phyloP scores from a whole-genome alignment of 345 rosid genomes.

The Melaleuca alternifolia region DNA sequence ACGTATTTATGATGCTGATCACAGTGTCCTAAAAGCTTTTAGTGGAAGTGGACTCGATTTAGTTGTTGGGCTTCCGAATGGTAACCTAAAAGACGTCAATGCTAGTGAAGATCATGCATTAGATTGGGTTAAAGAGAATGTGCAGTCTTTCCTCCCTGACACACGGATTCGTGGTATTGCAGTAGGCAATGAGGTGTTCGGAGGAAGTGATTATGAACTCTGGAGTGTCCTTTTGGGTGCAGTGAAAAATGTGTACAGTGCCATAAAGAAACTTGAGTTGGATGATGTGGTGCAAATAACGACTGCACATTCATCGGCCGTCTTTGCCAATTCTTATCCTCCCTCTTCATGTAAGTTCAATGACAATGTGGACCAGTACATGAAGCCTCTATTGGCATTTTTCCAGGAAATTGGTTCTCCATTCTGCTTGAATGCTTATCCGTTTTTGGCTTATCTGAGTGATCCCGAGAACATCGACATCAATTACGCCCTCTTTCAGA shows the following conservation, averaged over 20 bases:
- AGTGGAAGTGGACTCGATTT: constrained; percentile 82
- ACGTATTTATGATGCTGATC: constrained; percentile 83
- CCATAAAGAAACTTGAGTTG: constrained; percentile 44
- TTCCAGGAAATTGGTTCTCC: constrained; percentile 75
- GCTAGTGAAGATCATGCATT: constrained; percentile 61
- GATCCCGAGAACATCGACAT: constrained; percentile 73
- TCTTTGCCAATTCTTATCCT: constrained; percentile 74
- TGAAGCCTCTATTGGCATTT: constrained; percentile 86
- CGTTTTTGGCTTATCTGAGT: constrained; percentile 72
- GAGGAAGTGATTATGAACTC: constrained; percentile 44
- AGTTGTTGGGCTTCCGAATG: constrained; percentile 85
- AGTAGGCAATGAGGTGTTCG: constrained; percentile 87
- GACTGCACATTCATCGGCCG: constrained; percentile 91
- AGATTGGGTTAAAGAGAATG: constrained; percentile 83
- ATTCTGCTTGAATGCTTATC: constrained; percentile 94
- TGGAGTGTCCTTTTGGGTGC: constrained; percentile 71
- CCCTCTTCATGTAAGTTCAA: constrained; percentile 83
- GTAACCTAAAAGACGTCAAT: constrained; percentile 55
- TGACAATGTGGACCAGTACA: constrained; percentile 53
- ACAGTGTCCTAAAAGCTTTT: constrained; percentile 77
- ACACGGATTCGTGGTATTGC: constrained; percentile 89
- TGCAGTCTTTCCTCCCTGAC: constrained; percentile 63
- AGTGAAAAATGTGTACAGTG: constrained; percentile 58
- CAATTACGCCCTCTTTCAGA: constrained; percentile 85
- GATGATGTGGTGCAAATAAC: constrained; percentile 66